These are phyloP conservation scores for Penicillium digitatum DNA, from an alignment of 2,329 filamentous ascomycete genomes.

Conservation along the genomic window DNA sequence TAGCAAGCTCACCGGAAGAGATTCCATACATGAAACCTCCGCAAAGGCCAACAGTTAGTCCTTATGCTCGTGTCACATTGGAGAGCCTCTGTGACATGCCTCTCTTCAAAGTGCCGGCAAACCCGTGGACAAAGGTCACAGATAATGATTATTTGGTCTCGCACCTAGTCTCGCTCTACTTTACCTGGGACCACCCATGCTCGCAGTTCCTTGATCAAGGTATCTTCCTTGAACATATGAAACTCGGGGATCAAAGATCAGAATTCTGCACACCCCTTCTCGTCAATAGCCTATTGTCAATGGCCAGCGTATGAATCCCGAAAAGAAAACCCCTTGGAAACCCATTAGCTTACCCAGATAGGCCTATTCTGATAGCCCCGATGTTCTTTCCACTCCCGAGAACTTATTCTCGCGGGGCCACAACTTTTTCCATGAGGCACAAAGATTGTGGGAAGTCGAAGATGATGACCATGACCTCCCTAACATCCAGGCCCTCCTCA, in stretches of 20 bases:
- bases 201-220: conserved; percentile 76
- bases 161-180: conserved; percentile 87
- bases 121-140: conserved; percentile 73
- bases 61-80: conserved; percentile 29
- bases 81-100: conserved; percentile 36
- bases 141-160: conserved; percentile 69
- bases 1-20: conserved; percentile 8
- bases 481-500: conserved; percentile 36
- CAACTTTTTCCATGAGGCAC: conserved; percentile 36
- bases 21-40: not conserved
- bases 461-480: conserved; percentile 31
- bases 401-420: conserved; percentile 32
- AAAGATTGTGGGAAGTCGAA: conserved; percentile 36
- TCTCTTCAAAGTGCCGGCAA: conserved; percentile 32
- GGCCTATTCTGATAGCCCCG: conserved; percentile 37
- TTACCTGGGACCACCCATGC: conserved; percentile 89
- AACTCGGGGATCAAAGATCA: conserved; percentile 43
- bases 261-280: conserved; percentile 78
- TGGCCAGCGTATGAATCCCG: conserved; percentile 34
- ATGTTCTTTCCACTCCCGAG: conserved; percentile 26
- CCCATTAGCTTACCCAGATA: conserved; percentile 15
- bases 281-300: conserved; percentile 80
- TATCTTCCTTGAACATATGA: conserved; percentile 59
- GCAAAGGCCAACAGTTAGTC: conserved; percentile 3
- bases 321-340: not conserved